Conservation (phyloP, 2,329 filamentous ascomycete species). For the Claviceps spartinae region DNA sequence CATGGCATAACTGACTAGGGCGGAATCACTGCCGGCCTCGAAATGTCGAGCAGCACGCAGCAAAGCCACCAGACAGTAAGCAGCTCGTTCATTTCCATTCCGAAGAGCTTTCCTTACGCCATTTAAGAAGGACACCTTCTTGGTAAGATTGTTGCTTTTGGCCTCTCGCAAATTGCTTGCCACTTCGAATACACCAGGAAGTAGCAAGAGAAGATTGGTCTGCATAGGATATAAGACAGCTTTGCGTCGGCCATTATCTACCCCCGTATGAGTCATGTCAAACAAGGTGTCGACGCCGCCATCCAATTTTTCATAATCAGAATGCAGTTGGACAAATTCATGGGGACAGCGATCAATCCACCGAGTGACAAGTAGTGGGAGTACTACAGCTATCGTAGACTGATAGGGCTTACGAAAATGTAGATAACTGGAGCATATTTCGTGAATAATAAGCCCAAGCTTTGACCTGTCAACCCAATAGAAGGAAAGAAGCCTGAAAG, state of each 20-base stretch:
- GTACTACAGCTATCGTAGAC: constrained; percentile 46
- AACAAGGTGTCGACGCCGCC: constrained; percentile 53
- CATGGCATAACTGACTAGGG: constrained; percentile 51
- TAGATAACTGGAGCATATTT: constrained; percentile 53
- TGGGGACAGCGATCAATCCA: constrained; percentile 53
- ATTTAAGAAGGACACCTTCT: constrained; percentile 54
- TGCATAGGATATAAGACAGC: constrained; percentile 48
- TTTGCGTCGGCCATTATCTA: constrained; percentile 42
- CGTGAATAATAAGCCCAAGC: constrained; percentile 47
- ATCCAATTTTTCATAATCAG: constrained; percentile 46
- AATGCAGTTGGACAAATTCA: constrained; percentile 52
- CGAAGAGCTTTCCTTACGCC: constrained; percentile 47
- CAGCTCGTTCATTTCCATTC: constrained; percentile 52
- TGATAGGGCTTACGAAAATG: constrained; percentile 52
- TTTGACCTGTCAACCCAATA: constrained; percentile 52
- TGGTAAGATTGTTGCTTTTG: constrained; percentile 47
- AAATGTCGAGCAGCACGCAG: constrained; percentile 53
- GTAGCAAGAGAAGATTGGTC: constrained; percentile 45
- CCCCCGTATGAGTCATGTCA: constrained; percentile 51
- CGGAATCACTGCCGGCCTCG: constrained; percentile 46
- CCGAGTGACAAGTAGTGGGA: constrained; percentile 48
- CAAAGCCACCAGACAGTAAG: constrained; percentile 50
- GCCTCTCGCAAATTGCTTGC: constrained; percentile 53
- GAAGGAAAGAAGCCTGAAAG: constrained; percentile 45
- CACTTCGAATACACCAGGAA: constrained; percentile 57